Conservation (phyloP, 257 asterid species). For the Capsicum chinense region DNA sequence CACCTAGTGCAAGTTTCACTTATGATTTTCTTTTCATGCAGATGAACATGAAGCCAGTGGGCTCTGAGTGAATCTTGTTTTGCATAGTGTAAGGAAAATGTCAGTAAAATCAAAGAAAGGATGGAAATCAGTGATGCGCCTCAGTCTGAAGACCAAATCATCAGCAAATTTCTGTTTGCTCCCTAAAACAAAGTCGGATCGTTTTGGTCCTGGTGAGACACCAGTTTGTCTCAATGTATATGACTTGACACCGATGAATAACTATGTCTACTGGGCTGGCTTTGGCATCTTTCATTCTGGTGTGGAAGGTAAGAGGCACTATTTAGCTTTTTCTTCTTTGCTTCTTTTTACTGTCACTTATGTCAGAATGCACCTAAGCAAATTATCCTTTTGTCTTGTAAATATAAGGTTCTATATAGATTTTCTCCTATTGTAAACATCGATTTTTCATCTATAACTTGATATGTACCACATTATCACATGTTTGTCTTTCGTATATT, state of each 20-base stretch:
- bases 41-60: constrained; percentile 46
- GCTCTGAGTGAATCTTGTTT: constrained; percentile 42
- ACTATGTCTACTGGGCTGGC: constrained; percentile 96
- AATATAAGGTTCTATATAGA: neutral
- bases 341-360: neutral
- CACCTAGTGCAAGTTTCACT: neutral
- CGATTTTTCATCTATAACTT: neutral
- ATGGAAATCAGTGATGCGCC: constrained; percentile 78
- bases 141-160: constrained; percentile 61
- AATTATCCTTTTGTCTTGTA: constrained; percentile 9
- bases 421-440: neutral
- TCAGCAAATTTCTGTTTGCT: constrained; percentile 78
- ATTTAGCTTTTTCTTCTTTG: neutral
- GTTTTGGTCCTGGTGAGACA: constrained; percentile 55
- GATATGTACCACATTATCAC: neutral
- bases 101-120: constrained; percentile 65
- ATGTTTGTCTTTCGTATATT: neutral
- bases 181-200: constrained; percentile 72
- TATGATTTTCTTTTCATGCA: constrained; percentile 38
- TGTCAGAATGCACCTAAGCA: neutral
- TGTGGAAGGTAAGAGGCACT: constrained; percentile 69
- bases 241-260: constrained; percentile 84
- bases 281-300: constrained; percentile 96
- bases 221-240: constrained; percentile 90
- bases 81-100: constrained; percentile 53